Base-by-base conservation (phyloP, 495 filamentous ascomycete genomes). In the Neurospora sp. region DNA sequence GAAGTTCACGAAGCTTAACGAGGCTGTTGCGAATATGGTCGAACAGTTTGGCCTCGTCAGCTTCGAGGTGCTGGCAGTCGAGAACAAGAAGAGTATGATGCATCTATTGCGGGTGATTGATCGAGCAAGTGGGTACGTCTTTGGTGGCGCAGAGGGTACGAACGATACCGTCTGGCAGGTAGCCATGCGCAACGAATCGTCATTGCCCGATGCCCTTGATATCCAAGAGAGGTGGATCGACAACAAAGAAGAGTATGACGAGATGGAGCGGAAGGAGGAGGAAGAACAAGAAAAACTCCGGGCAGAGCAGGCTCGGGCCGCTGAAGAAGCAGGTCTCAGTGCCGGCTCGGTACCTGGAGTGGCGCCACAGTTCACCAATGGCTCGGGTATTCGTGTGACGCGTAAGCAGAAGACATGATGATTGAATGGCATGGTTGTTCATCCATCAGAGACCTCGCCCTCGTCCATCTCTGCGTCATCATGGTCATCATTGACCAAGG, bases 11-110 rank as follows among this genome's bases (percentile, higher is more conserved):
- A 88, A 89, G 8, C 83, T 99, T 8, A 98, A 98, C 81, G 86
- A 89, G 71, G 95, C 96, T 0, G 92, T 99, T 69, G 88, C 95
- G 17, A 89, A 94, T 31, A 84, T 99, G 0, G 90, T 99, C 13
- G 90, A 96, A 77, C 92, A 92, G 73, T 99, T 97, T 79, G 90
- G 90, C 7, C 88, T 99, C 2, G 94, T 98, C 1, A 88, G 88
- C 4, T 99, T 97, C 78, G 94, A 98, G 81, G 97, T 96, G 2
- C 84, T 99, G 71, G 94, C 95, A 0, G 94, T 99, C 7, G 96
- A 99, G 80, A 94, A 99, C 82, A 96, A 95, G 82, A 92, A 90
- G 83, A 94, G 91, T 78, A 97, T 99, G 94, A 96, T 94, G 90
- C 90, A 90, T 75, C 85, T 99, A 9, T 82, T 99, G 54, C 89